Conservation (phyloP, 805 yeast genomes). For the Schizosaccharomyces lindneri region DNA sequence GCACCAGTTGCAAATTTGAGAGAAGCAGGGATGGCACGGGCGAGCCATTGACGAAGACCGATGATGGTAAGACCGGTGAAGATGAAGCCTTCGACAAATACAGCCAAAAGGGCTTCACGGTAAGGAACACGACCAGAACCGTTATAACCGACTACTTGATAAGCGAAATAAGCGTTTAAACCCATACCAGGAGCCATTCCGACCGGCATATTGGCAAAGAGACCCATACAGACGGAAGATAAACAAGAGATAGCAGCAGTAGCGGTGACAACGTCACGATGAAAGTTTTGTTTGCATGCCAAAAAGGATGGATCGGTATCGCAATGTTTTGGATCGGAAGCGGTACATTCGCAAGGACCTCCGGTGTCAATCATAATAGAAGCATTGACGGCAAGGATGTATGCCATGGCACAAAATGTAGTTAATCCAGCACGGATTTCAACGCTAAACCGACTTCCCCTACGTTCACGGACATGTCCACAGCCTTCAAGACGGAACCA, state of each 20-base stretch:
- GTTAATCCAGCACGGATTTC: constrained; percentile 10
- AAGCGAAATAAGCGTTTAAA: constrained; percentile 10
- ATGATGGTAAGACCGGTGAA: constrained; percentile 8
- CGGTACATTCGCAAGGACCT: constrained; percentile 9
- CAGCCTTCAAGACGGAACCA: constrained; percentile 8
- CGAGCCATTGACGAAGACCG: constrained; percentile 10
- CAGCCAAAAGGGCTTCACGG: constrained; percentile 9
- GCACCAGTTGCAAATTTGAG: constrained; percentile 10
- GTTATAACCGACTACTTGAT: constrained; percentile 10
- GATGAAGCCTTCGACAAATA: constrained; percentile 10
- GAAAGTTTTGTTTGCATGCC: constrained; percentile 6
- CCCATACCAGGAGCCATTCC: constrained; percentile 11
- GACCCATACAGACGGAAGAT: constrained; percentile 9
- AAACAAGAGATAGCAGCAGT: constrained; percentile 9
- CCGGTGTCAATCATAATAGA: constrained; percentile 8
- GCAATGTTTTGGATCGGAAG: constrained; percentile 7
- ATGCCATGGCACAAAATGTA: constrained; percentile 10
- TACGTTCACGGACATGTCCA: constrained; percentile 8
- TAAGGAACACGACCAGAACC: constrained; percentile 9
- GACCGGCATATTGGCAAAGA: constrained; percentile 9
- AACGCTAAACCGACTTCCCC: constrained; percentile 8
- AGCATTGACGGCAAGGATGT: constrained; percentile 9
- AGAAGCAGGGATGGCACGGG: constrained; percentile 8
- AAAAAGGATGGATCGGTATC: constrained; percentile 6
- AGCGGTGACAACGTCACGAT: constrained; percentile 9